Base-by-base conservation (phyloP, 768 basidiomycete genomes). In the Megacollybia marginata region DNA sequence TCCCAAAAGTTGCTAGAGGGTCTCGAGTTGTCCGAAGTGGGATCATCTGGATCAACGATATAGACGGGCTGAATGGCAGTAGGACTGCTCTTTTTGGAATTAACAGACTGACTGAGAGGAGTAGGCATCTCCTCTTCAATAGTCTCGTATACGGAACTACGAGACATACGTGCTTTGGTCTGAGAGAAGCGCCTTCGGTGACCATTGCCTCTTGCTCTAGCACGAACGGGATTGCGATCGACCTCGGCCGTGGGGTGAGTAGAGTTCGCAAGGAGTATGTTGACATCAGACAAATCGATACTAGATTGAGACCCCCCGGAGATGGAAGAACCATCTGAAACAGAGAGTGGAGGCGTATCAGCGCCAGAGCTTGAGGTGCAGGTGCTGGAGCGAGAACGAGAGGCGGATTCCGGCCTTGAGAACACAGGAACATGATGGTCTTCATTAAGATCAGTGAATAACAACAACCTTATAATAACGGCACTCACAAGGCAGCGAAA, bases 261-360 rank as follows among this genome's bases (percentile, higher is more conserved):
- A 0, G 73, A 61, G 44, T 80, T 82, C 5, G 80, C 62, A 15
- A 91, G 72, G 15, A 79, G 63, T 4, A 67, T 54, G 53, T 80
- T 80, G 48, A 91, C 62, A 1, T 80, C 79, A 0, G 75, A 72
- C 2, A 89, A 61, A 61, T 91, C 88, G 49, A 89, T 81, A 65
- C 87, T 88, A 0, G 85, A 88, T 61, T 85, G 79, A 0, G 88
- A 90, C 32, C 82, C 83, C 5, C 80, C 84, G 0, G 82, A 85
- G 44, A 80, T 65, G 0, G 80, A 86, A 1, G 83, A 83, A 2
- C 79, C 79, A 51, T 88, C 86, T 0, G 80, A 86, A 5, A 73
- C 61, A 1, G 83, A 84, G 4, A 88, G 71, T 0, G 87, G 84
- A 5, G 85, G 85, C 0, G 87, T 88, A 10, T 86, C 84, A 11